These are phyloP conservation scores for Fusarium liriodendri DNA, from an alignment of 2,329 filamentous ascomycete species.

Conservation along the genomic window DNA sequence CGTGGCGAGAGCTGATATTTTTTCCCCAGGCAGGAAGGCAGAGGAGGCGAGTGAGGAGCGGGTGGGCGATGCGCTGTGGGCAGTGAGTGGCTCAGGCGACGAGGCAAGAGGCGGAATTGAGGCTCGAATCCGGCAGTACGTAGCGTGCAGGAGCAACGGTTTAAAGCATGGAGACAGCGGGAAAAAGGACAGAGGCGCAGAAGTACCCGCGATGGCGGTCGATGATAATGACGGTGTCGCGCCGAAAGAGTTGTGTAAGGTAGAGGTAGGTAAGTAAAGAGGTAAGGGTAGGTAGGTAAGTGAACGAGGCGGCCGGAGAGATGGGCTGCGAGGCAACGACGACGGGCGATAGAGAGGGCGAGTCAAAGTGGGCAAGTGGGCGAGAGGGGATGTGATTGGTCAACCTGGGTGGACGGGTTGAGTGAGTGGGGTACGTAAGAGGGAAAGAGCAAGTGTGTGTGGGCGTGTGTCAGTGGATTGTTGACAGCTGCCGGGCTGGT, in stretches of 20 bases:
- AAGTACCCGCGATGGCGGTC: slow-evolving; percentile 26
- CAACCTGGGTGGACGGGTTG: slow-evolving; percentile 1
- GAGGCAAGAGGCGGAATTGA: slow-evolving; percentile 37
- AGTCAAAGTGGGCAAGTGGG: slow-evolving; percentile 38
- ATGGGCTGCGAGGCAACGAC: slow-evolving; percentile 41
- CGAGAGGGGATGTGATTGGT: neutral
- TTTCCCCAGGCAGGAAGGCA: slow-evolving; percentile 39
- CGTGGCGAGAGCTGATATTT: slow-evolving; percentile 57
- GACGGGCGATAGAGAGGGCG: slow-evolving; percentile 38
- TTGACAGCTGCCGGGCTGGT: slow-evolving; percentile 44
- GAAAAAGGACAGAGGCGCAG: slow-evolving; percentile 13
- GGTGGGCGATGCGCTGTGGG: slow-evolving; percentile 38
- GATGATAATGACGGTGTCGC: slow-evolving; percentile 35
- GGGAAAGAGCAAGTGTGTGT: slow-evolving; percentile 38
- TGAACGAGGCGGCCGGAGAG: slow-evolving; percentile 37
- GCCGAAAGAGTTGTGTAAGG: slow-evolving; percentile 34
- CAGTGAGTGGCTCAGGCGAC: slow-evolving; percentile 39
- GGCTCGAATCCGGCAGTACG: slow-evolving; percentile 28
- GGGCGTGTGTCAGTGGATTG: slow-evolving; percentile 38
- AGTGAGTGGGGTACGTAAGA: slow-evolving; percentile 35
- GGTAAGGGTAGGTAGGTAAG: slow-evolving; percentile 14
- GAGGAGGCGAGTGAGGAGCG: slow-evolving; percentile 35
- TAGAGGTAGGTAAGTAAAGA: slow-evolving; percentile 17
- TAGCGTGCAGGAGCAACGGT: slow-evolving; percentile 21
- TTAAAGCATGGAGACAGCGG: slow-evolving; percentile 20